A percentile compares a stretch with the other conserved stretches of the same genome.
phyloP scores from a whole-genome alignment of 306 rosid species.

The Myrica gale region DNA sequence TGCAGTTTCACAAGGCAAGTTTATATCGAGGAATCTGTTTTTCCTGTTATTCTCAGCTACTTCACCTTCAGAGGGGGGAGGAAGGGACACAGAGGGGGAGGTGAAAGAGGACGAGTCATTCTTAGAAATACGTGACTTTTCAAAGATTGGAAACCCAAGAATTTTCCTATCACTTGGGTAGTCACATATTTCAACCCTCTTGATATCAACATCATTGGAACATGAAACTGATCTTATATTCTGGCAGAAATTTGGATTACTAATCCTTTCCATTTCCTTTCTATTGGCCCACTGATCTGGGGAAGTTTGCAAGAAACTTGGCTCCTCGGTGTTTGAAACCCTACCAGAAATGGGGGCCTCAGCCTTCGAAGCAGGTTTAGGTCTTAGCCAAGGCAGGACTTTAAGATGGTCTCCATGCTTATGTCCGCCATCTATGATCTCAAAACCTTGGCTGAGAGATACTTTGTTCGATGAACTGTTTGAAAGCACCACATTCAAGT shows the following conservation, averaged over 20 bases:
- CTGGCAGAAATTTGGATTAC: slow-evolving; percentile 35
- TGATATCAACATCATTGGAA: slow-evolving; percentile 41
- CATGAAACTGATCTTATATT: slow-evolving; percentile 41
- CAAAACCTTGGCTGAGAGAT: slow-evolving; percentile 35
- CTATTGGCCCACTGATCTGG: slow-evolving; percentile 31
- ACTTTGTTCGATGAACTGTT: slow-evolving; percentile 49
- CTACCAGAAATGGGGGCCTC: slow-evolving; percentile 40
- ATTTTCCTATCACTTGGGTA: slow-evolving; percentile 46
- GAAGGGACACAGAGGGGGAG: slow-evolving; percentile 38
- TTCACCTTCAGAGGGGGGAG: slow-evolving; percentile 34
- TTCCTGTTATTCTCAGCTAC: slow-evolving; percentile 38
- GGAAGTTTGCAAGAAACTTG: slow-evolving; percentile 39
- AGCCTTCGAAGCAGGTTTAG: slow-evolving; percentile 45
- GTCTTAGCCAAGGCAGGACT: slow-evolving; percentile 70
- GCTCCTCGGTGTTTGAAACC: slow-evolving; percentile 41
- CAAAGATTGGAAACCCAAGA: slow-evolving; percentile 72
- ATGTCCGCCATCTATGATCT: slow-evolving; percentile 39
- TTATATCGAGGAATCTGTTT: slow-evolving; percentile 57
- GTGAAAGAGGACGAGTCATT: slow-evolving; percentile 50
- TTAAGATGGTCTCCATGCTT: slow-evolving; percentile 51
- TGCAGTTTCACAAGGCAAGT: slow-evolving; percentile 71
- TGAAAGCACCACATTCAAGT: slow-evolving; percentile 63
- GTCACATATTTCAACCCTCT: slow-evolving; percentile 46
- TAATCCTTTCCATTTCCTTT: slow-evolving; percentile 44
- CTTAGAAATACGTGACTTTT: slow-evolving; percentile 45